phyloP scores from a whole-genome alignment of 2,329 filamentous ascomycete genomes.

The Grosmannia clavigera region DNA sequence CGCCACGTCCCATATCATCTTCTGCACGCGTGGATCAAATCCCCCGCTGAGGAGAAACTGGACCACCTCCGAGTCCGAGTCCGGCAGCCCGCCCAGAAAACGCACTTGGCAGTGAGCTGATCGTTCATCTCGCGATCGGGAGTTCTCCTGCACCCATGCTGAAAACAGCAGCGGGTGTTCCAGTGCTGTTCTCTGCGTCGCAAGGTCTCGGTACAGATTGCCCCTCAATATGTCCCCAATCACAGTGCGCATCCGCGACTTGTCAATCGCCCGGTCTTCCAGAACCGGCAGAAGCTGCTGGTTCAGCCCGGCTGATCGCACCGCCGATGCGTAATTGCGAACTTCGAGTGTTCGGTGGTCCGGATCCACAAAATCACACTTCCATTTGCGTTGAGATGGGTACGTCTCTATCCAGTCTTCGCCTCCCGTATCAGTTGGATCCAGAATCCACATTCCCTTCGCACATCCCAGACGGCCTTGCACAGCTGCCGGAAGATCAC shows the following conservation, averaged over 20 bases:
- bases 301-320: conserved; percentile 46
- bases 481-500: conserved; percentile 47
- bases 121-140: conserved; percentile 22
- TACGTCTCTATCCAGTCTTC: conserved; percentile 54
- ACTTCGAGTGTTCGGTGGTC: conserved; percentile 55
- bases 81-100: conserved; percentile 39
- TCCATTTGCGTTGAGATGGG: conserved; percentile 58
- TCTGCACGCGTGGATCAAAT: conserved; percentile 38
- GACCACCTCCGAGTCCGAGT: conserved; percentile 35
- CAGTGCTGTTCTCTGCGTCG: conserved; percentile 38
- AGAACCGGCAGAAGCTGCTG: conserved; percentile 58
- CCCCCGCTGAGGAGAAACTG: conserved; percentile 45
- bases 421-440: conserved; percentile 31
- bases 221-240: conserved; percentile 37
- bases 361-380: conserved; percentile 32
- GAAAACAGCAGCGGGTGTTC: conserved; percentile 35
- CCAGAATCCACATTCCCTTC: conserved; percentile 64
- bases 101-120: conserved; percentile 26
- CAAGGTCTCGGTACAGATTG: conserved; percentile 39
- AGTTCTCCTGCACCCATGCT: conserved; percentile 38
- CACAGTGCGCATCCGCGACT: conserved; percentile 27
- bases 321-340: conserved; percentile 30
- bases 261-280: conserved; percentile 41
- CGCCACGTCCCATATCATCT: conserved; percentile 35
- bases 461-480: conserved; percentile 61